Base-by-base conservation (phyloP, 192 early-diverging fungal genomes). In the Chytriomyces confervae region DNA sequence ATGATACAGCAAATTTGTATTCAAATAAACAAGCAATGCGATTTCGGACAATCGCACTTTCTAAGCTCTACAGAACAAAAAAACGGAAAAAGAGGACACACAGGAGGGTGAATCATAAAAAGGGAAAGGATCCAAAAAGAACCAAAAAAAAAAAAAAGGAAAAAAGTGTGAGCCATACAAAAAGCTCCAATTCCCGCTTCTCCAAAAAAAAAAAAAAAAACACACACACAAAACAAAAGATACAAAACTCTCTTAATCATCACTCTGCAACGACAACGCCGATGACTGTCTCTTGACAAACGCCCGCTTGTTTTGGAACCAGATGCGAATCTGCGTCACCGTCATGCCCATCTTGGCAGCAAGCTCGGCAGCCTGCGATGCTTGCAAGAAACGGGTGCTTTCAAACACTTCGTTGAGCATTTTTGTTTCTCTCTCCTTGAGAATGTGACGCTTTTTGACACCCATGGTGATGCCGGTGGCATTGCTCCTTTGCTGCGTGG, bases 221-320 rank as follows among this genome's bases (percentile, higher is more conserved):
- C n/a, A n/a, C n/a, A 27, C 24, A 27, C 0, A 27, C 24, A 27
- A 27, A 27, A 57, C 53, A 57, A 57, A 13, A 20, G 2, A 57
- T 57, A 20, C 53, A n/a, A 20, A 1, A n/a, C 13, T 27, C 53
- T 57, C 53, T n/a, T 2, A 13, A 20, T 57, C 53, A 20, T 20
- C 53, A 57, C 16, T 20, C 13, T 57, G 36, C 2, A 2, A 36
- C 0, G 36, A 3, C 36, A 36, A n/a, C 53, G 53, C 53, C 53
- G 20, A 20, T 20, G 13, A n/a, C 53, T 57, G 27, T 48, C 74
- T 8, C 49, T 76, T 76, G 3, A 13, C 64, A 5, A 48, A 23
- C 13, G 62, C 62, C 46, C 96, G 89, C 78, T 91, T 92, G 86
- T 98, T 98, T 81, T 98, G 96, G 82, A 98, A 98, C 96, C 96